These are phyloP conservation scores for Pseudopithomyces chartarum DNA, from an alignment of 2,329 filamentous ascomycete genomes.

Conservation along the genomic window DNA sequence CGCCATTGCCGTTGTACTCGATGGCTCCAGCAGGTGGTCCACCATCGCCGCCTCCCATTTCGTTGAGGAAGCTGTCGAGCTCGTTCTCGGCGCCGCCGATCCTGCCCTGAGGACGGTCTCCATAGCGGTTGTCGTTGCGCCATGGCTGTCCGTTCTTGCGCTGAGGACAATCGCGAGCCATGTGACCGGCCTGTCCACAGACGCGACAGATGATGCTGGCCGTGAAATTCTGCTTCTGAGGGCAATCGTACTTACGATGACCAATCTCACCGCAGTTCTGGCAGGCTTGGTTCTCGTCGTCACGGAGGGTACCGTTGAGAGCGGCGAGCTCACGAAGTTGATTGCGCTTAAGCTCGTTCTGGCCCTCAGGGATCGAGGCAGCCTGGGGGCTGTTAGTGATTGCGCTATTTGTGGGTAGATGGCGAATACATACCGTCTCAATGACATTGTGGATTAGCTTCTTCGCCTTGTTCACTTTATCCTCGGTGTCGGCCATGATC, in stretches of 20 bases:
- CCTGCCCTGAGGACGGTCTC: conserved; percentile 61
- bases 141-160: conserved; percentile 87
- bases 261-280: conserved; percentile 99
- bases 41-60: conserved; percentile 78
- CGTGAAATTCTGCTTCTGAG: conserved; percentile 97
- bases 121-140: conserved; percentile 74
- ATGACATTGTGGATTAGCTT: conserved; percentile 98
- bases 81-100: conserved; percentile 86
- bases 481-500: conserved; percentile 99
- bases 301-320: conserved; percentile 97
- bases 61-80: conserved; percentile 99
- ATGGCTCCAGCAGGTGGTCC: conserved; percentile 75
- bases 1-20: conserved; percentile 49
- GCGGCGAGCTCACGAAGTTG: conserved; percentile 97
- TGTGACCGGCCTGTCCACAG: conserved; percentile 96
- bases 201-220: conserved; percentile 98
- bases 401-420: not conserved
- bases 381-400: conserved; percentile 65
- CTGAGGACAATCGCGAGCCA: conserved; percentile 97
- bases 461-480: conserved; percentile 99
- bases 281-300: conserved; percentile 98
- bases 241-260: conserved; percentile 98
- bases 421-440: conserved; percentile 79
- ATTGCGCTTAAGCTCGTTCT: conserved; percentile 98
- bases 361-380: conserved; percentile 96